phyloP scores from a whole-genome alignment of 176 grass and related monocot species.

The Canna indica region DNA sequence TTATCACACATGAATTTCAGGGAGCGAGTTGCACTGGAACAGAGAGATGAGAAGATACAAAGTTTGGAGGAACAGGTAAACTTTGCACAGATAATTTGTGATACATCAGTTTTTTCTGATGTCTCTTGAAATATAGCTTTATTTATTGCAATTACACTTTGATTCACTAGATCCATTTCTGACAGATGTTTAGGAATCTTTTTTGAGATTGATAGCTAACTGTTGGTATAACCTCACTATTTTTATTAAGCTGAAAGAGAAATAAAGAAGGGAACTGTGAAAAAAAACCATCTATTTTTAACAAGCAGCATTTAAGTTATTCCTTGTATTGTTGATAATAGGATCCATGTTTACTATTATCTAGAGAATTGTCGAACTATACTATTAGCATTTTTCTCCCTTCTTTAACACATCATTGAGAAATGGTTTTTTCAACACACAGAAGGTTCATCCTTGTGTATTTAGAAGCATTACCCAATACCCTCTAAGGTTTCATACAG shows the following conservation, averaged over 20 bases:
- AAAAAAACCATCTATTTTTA: background rate
- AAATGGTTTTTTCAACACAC: no score
- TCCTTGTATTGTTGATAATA: background rate
- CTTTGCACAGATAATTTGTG: conserved; percentile 14
- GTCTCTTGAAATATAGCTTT: background rate
- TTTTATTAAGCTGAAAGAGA: background rate
- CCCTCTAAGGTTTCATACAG: background rate
- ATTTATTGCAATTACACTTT: background rate
- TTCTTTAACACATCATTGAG: background rate
- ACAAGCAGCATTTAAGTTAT: background rate
- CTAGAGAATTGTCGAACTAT: background rate
- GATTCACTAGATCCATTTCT: background rate
- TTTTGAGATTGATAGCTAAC: no score
- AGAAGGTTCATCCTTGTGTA: background rate
- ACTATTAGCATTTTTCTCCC: background rate
- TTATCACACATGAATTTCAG: conserved; percentile 29
- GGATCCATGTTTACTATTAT: background rate
- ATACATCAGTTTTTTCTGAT: background rate
- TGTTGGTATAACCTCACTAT: no score
- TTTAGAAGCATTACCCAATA: background rate
- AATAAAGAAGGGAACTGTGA: background rate
- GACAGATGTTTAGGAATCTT: background rate
- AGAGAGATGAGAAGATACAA: conserved; percentile 63
- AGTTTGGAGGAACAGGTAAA: conserved; percentile 76
- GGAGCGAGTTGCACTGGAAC: conserved; percentile 45